Evolutionary conservation across 108 stramenopile species (phyloP), one percentile per base, ranked within the genome.

Genomic region (Cyclotella sp.): DNA sequence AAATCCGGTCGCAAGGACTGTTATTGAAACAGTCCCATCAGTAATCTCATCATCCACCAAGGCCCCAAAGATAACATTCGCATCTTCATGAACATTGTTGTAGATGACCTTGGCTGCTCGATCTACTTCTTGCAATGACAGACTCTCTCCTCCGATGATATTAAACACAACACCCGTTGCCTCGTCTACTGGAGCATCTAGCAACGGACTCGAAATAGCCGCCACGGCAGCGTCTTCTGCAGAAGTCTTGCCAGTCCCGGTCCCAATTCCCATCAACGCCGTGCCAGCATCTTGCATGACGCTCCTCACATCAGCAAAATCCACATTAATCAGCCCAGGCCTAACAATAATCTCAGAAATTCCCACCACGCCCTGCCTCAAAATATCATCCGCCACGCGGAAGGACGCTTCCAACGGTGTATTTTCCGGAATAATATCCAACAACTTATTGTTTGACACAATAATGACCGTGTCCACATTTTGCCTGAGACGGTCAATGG

Each of bases 11-110:
- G 96, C 96, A 69, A 97, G 83, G 13, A 97, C 96, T 41, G 96
- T 97, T 79, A 97, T 97, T 46, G 88, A 87, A 43, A 97, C 88
- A 40, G 87, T 87, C 47, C 91, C 93, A 77, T 90, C 89, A 39
- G 89, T 85, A 73, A 97, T 93, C 51, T 86, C 88, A 68, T 97
- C 96, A 82, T 97, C 94, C 15, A 97, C 92, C 49, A 95, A 77
- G 0, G 96, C 96, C 15, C 96, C 96, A 75, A 97, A 97, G 79
- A 97, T 97, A n/a, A 97, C 95, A 85, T 97, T 95, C 46, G 96
- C 94, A 84, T 95, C 91, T 53, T 92, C 93, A 78, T 95, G 93
- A 14, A 97, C 96, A 77, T 92, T 89, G 62, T 93, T 88, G 78
- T 97, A 95, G 76, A 97, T 97, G 62, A 95, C 93, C 69, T 93